Evolutionary conservation across 768 basidiomycete species (phyloP), one percentile per base, ranked within the genome.

Genomic region (Hypsizygus marmoreus): DNA sequence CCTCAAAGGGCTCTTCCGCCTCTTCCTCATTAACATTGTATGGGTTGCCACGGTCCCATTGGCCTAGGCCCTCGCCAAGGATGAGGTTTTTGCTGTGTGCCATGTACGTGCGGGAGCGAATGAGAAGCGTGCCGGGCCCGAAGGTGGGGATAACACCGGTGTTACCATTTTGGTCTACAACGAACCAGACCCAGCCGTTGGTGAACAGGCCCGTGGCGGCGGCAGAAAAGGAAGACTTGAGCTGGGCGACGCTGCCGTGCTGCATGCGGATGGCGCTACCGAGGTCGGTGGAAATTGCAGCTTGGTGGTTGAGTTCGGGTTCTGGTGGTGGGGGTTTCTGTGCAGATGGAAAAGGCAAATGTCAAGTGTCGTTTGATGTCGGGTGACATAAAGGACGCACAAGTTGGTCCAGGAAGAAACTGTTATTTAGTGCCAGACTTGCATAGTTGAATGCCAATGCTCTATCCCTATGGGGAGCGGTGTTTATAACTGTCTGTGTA

Each of bases 381-480:
- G 19, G 11, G 25, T 40, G 43, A 39, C 16, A 28, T 40, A 39
- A 19, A 16, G 19, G 30, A 76, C 92, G 40, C 63, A 97, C 95
- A 29, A 99, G 75, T 46, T 75, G 76, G 54, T 90, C 79, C 22
- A 99, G 77, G 76, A 98, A 98, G 78, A 91, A 98, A 56, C 84
- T 84, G 66, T 97, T 98, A 71, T 98, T 99, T 50, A 97, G 72
- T 4, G 95, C 91, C 36, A 91, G 79, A 52, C 88, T 88, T 3
- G 95, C 93, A 60, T 95, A 93, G 67, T 90, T 95, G 68, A 94
- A 98, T 19, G 82, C 80, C 41, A 95, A 67, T 1, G 82, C 76
- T 41, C 81, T 68, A 17, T 78, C 70, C 32, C 78, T 79, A 23
- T 80, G 68, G 12, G 69, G 57, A 0, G 91, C 80, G 8, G 87